Evolutionary conservation across 1,139 yeast genomes (phyloP).

Genomic region (Kazachstania sp.): DNA sequence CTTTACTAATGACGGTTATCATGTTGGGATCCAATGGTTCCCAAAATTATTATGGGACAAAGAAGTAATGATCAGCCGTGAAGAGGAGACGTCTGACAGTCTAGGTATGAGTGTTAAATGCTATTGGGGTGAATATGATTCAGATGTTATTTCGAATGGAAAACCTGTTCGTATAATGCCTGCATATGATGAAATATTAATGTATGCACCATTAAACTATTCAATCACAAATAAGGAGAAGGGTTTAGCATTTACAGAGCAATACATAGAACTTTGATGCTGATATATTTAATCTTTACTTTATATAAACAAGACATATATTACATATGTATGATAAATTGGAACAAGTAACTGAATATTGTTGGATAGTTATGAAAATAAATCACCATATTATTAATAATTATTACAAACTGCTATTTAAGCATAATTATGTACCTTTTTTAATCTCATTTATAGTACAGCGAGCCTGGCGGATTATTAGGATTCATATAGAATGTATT

Average conservation of each 20-base stretch:
- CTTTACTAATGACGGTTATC: conserved; percentile 48
- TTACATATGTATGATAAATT: neutral
- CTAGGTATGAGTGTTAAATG: conserved; percentile 56
- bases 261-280: conserved; percentile 17
- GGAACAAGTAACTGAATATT: neutral
- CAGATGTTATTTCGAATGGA: conserved; percentile 34
- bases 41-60: conserved; percentile 44
- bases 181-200: conserved; percentile 58
- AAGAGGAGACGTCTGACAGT: conserved; percentile 31
- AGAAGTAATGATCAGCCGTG: conserved; percentile 20
- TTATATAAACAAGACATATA: neutral
- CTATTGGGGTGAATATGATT: conserved; percentile 65
- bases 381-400: neutral
- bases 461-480: neutral
- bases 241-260: conserved; percentile 53
- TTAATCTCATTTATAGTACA: neutral
- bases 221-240: conserved; percentile 57
- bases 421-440: neutral
- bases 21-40: conserved; percentile 67
- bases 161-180: conserved; percentile 43
- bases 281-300: neutral
- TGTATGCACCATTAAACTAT: conserved; percentile 55
- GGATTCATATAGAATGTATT: neutral
- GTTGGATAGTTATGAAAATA: too few relatives aligned
- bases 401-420: neutral